Evolutionary conservation across 208 protist genomes (phyloP).

Genomic region (Wallacemonas sp.): DNA sequence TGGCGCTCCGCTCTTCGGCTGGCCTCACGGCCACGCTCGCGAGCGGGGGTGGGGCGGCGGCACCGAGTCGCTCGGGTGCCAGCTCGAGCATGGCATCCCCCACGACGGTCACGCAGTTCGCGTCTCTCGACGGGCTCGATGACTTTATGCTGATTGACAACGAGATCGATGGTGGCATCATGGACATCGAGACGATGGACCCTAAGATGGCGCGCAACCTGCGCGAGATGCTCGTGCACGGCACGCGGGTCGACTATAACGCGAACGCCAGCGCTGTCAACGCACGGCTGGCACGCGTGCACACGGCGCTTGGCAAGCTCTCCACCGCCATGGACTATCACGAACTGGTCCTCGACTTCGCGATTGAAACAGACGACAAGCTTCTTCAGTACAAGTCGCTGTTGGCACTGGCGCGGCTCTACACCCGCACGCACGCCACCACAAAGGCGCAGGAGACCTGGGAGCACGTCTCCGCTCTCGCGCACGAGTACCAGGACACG

Average conservation of each 20-base stretch:
- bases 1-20: slow-evolving; percentile 18
- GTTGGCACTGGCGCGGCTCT: slow-evolving; percentile 76
- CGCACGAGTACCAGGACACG: slow-evolving; percentile 81
- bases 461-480: slow-evolving; percentile 77
- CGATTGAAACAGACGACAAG: slow-evolving; percentile 58
- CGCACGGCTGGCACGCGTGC: slow-evolving; percentile 77
- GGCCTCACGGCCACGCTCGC: neutral
- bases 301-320: slow-evolving; percentile 68
- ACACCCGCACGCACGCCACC: slow-evolving; percentile 44
- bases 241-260: slow-evolving; percentile 52
- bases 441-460: slow-evolving; percentile 63
- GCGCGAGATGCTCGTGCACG: slow-evolving; percentile 44
- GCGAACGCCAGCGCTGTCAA: slow-evolving; percentile 66
- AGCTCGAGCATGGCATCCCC: neutral
- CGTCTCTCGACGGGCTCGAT: neutral
- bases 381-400: slow-evolving; percentile 79
- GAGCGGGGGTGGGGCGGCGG: neutral
- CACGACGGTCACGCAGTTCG: neutral
- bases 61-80: neutral
- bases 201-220: slow-evolving; percentile 29
- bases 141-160: slow-evolving; percentile 2
- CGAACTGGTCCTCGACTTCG: slow-evolving; percentile 72
- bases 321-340: slow-evolving; percentile 79
- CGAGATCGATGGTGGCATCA: slow-evolving; percentile 19
- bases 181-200: slow-evolving; percentile 16